Base-by-base conservation (phyloP, 2,329 filamentous ascomycete genomes). In the Sphaerulina populicola region DNA sequence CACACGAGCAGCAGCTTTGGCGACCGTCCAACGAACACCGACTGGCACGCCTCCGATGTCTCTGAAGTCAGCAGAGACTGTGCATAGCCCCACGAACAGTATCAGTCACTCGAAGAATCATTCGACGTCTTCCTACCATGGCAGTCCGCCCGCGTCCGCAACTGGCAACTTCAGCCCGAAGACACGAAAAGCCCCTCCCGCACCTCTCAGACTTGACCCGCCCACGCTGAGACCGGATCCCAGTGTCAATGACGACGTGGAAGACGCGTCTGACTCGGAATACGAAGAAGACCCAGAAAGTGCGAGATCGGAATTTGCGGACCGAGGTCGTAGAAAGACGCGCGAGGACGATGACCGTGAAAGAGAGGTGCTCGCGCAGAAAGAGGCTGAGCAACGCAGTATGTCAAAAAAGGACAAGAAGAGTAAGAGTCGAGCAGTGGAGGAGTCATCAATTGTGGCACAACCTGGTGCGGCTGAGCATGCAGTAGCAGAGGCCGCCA, bases 261-360 rank as follows among this genome's bases (percentile, higher is more conserved):
- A 71, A 0, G 80, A 83, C n/a, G 81, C 83, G 10, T 83, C 83
- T 0, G 87, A 88, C 53, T 48, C 45, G 0, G 89, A 94, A 57
- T 93, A 90, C 60, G 88, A 93, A 53, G 85, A 90, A 56, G 77
- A 86, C 33, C 69, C 88, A 10, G 83, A 62, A 18, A 64, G 62
- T 42, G 64, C 64, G 44, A 60, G 64, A 11, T 60, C 56, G 11
- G 63, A 65, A 35, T 59, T 62, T 31, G 52, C 62, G 31, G 55
- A 57, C 47, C 79, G 90, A 55, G 91, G 89, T 7, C 80, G 89
- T 53, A 78, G 88, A 60, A 88, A 85, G 68, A 95, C 89, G 2
- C 79, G 90, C 47, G 88, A 91, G 66, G 88, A 95, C 55, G 90
- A 96, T 62, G 88, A 96, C 59, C 77, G 77, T 49, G 79, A 88